Conservation (phyloP, 2,329 filamentous ascomycete genomes). For the Rhytidhysteron rufulum region DNA sequence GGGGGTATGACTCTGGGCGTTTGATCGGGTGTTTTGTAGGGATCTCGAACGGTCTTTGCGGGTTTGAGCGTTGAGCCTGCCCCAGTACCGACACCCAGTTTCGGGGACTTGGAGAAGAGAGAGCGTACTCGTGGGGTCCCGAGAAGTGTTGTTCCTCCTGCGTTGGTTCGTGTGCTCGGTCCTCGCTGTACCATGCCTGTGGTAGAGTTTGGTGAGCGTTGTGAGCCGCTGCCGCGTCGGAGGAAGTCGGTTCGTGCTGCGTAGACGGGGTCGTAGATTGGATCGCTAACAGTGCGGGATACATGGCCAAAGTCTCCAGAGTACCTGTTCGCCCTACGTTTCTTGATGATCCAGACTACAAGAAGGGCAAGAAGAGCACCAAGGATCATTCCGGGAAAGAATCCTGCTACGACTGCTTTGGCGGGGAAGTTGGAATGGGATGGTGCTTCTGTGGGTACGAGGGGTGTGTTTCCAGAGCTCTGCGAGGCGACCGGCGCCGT, state of each 20-base stretch:
- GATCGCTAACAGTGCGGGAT: slow-evolving; percentile 34
- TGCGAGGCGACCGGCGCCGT: slow-evolving; percentile 22
- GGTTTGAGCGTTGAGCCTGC: too few species aligned
- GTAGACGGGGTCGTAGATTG: slow-evolving; percentile 35
- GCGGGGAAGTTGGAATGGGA: slow-evolving; percentile 25
- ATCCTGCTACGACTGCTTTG: slow-evolving; percentile 35
- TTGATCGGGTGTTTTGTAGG: slow-evolving; percentile 27
- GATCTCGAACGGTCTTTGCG: slow-evolving; percentile 16
- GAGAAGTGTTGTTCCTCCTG: not conserved
- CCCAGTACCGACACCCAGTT: slow-evolving; percentile 18
- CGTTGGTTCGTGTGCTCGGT: not conserved
- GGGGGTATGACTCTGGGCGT: slow-evolving; percentile 19
- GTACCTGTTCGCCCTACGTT: slow-evolving; percentile 28
- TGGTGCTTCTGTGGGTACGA: slow-evolving; percentile 1
- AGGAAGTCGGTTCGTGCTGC: slow-evolving; percentile 35
- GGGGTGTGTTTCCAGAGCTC: slow-evolving; percentile 4
- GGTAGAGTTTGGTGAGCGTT: slow-evolving; percentile 21
- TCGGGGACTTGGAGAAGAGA: slow-evolving; percentile 4
- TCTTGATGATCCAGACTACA: slow-evolving; percentile 32
- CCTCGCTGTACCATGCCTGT: slow-evolving; percentile 18
- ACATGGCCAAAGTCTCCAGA: slow-evolving; percentile 37
- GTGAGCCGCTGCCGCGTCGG: slow-evolving; percentile 24
- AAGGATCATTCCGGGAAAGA: slow-evolving; percentile 35
- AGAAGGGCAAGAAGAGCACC: slow-evolving; percentile 29
- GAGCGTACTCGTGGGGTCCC: not conserved